A percentile compares a stretch with the other conserved stretches of the same genome.
phyloP scores from a whole-genome alignment of 1,284 basidiomycete genomes.

The Thecaphora frezii region DNA sequence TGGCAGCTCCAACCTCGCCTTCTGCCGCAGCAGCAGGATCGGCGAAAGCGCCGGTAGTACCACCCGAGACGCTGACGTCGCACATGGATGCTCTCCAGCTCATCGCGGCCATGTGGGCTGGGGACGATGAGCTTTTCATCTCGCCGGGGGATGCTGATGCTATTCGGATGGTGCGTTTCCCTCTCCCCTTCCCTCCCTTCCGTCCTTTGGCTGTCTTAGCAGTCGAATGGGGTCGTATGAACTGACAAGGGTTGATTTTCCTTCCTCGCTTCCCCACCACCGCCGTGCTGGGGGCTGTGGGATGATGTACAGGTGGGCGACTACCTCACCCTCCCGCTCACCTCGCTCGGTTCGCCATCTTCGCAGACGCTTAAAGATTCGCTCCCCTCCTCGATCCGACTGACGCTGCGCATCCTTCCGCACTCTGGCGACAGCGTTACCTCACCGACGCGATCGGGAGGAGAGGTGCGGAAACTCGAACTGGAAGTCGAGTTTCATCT shows the following conservation, averaged over 20 bases:
- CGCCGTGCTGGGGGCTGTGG: constrained; percentile 3
- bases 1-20: too few relatives aligned
- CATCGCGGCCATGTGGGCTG: constrained; percentile 40
- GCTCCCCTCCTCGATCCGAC: constrained; percentile 12
- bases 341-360: constrained; percentile 6
- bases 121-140: constrained; percentile 19
- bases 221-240: too few relatives aligned
- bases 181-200: too few relatives aligned
- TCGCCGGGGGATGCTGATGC: constrained; percentile 4
- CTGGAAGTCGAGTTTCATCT: too few relatives aligned
- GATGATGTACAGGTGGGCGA: constrained; percentile 9
- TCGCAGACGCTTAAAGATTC: constrained; percentile 15
- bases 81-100: constrained; percentile 26
- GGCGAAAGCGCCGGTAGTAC: constrained; percentile 7
- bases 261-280: neutral
- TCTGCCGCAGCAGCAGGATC: neutral
- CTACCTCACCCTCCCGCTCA: constrained; percentile 25
- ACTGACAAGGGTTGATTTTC: too few relatives aligned
- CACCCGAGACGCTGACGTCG: constrained; percentile 22
- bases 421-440: too few relatives aligned
- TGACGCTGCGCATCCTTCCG: constrained; percentile 18
- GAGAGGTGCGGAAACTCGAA: too few relatives aligned
- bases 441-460: too few relatives aligned
- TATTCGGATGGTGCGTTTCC: constrained; percentile 1
- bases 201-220: too few relatives aligned